Evolutionary conservation across 2,329 filamentous ascomycete species (phyloP).

Genomic region (Fusarium armeniacum): DNA sequence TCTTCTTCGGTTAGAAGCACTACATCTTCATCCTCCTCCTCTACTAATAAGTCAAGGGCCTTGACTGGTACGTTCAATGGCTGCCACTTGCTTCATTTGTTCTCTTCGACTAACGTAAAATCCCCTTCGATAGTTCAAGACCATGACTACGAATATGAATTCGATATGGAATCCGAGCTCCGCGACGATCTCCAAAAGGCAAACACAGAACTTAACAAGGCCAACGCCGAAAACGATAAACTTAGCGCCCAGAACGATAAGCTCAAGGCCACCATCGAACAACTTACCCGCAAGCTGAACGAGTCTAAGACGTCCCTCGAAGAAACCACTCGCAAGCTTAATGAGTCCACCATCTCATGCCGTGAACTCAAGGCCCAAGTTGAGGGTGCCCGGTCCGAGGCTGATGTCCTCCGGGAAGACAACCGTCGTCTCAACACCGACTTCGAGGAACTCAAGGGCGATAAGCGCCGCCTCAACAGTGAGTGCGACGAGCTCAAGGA

Average conservation of each 20-base stretch:
- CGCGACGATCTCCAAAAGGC: conserved; percentile 50
- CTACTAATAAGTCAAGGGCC: conserved; percentile 41
- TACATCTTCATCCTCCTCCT: conserved; percentile 30
- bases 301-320: conserved; percentile 46
- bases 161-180: conserved; percentile 44
- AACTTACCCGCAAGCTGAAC: conserved; percentile 51
- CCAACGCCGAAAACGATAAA: conserved; percentile 49
- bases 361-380: conserved; percentile 49
- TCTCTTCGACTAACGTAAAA: conserved; percentile 36
- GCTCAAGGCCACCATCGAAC: conserved; percentile 49
- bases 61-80: conserved; percentile 46
- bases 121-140: conserved; percentile 36
- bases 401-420: conserved; percentile 48
- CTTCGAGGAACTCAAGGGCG: conserved; percentile 48
- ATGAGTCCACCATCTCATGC: conserved; percentile 40
- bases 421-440: conserved; percentile 47
- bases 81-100: conserved; percentile 19
- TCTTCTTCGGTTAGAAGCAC: conserved; percentile 31
- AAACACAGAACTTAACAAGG: conserved; percentile 50
- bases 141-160: conserved; percentile 47
- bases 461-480: conserved; percentile 48
- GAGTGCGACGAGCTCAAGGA: conserved; percentile 47
- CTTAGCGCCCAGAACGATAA: conserved; percentile 50
- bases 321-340: conserved; percentile 36
- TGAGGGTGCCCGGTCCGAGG: conserved; percentile 47